Evolutionary conservation across 306 rosid species (phyloP), one percentile per base, ranked within the genome.

Genomic region (Prunus armeniaca): DNA sequence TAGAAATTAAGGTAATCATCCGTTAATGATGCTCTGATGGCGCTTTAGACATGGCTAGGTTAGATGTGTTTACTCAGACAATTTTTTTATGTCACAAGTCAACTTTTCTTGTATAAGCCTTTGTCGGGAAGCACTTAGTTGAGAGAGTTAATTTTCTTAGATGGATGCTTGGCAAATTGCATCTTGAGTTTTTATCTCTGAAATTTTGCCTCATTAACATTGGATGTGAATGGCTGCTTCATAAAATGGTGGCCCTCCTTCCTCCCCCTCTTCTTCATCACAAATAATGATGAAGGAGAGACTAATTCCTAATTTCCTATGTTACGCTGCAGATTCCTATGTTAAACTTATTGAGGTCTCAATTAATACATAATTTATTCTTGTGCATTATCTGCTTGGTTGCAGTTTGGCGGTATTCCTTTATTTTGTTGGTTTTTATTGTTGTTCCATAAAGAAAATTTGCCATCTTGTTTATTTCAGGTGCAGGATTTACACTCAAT

Each of bases 401-500:
- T 71, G n/a, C 65, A 52, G 15, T 32, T 4, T 52, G 45, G 27
- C n/a, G 5, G 62, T 63, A 64, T 45, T 56, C 64, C 76, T 14
- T 57, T 68, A 52, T 24, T 58, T 58, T 65, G 28, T 12, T 34
- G 14, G 28, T 54, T 67, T 8, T 60, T 62, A 45, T 22, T 38
- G 54, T 57, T 32, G 54, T 19, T 67, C 47, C 52, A 32, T 51
- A 30, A 6, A 19, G 20, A 74, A 27, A 72, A 63, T 32, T 24
- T 57, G 47, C 3, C 41, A 32, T 34, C 28, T 51, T 50, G 17
- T 63, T 72, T 84, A 80, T 66, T 75, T 80, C 84, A 95, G 98
- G 98, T 95, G 72, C 97, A 95, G 80, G 93, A 95, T 92, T 84
- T 95, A 71, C 98, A 95, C 76, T 90, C 91, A 27, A 85, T 92